Conservation (phyloP, 352 stramenopile species). For the Pelagophyceae sp. region DNA sequence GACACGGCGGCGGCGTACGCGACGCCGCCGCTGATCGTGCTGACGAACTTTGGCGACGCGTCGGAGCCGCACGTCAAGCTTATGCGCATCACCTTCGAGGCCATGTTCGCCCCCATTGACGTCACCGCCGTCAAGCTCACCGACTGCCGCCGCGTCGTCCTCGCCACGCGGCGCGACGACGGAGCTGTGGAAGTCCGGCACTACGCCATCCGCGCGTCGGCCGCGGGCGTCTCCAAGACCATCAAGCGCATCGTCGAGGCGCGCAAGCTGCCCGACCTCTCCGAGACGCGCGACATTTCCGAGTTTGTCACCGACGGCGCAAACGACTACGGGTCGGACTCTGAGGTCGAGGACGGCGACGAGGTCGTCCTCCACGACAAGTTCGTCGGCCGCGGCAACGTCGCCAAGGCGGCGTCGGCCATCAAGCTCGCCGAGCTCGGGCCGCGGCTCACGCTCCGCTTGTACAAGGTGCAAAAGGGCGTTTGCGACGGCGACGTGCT, state of each 20-base stretch:
- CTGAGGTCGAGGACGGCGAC: constrained; percentile 86
- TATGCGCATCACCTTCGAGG: constrained; percentile 96
- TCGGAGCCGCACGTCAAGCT: constrained; percentile 72
- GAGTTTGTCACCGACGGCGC: constrained; percentile 82
- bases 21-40: constrained; percentile 85
- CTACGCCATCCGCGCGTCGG: constrained; percentile 88
- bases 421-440: constrained; percentile 92
- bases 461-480: constrained; percentile 91
- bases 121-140: constrained; percentile 85
- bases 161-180: constrained; percentile 88
- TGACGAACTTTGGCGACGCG: constrained; percentile 94
- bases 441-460: constrained; percentile 79
- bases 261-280: constrained; percentile 78
- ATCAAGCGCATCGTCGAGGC: constrained; percentile 79
- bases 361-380: constrained; percentile 77
- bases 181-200: constrained; percentile 86
- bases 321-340: constrained; percentile 68
- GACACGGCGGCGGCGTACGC: constrained; percentile 71
- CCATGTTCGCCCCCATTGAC: constrained; percentile 98
- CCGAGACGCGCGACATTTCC: constrained; percentile 87
- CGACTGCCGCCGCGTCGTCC: constrained; percentile 88
- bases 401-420: constrained; percentile 71
- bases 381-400: constrained; percentile 80
- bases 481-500: constrained; percentile 90
- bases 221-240: constrained; percentile 76